Evolutionary conservation across 2,329 filamentous ascomycete species (phyloP).

Genomic region (Phyllosticta capitalensis): DNA sequence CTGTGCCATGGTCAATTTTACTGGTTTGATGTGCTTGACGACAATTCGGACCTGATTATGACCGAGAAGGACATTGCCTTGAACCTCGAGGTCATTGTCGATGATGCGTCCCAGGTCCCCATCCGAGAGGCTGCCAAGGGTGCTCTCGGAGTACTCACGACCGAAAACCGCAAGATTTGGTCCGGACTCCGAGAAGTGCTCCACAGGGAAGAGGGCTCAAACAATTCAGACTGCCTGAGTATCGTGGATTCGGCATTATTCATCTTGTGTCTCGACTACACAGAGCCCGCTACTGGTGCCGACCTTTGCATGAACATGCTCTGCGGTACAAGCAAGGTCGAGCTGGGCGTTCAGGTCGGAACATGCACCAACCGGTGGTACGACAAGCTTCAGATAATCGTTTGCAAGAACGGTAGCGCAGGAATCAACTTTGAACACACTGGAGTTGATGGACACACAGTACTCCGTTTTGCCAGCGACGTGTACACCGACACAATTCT

Average conservation of each 20-base stretch:
- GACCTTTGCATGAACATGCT: conserved; percentile 98
- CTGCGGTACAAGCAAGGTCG: conserved; percentile 84
- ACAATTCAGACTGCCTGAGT: conserved; percentile 91
- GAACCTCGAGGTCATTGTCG: conserved; percentile 84
- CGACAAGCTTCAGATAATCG: conserved; percentile 97
- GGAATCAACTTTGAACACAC: conserved; percentile 99
- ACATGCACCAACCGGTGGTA: conserved; percentile 99
- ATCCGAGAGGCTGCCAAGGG: conserved; percentile 95
- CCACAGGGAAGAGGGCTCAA: conserved; percentile 75
- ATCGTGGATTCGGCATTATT: conserved; percentile 94
- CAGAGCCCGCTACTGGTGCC: conserved; percentile 69
- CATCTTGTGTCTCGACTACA: conserved; percentile 84
- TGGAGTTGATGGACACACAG: conserved; percentile 93
- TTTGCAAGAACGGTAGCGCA: conserved; percentile 96
- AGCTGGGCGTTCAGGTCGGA: conserved; percentile 88
- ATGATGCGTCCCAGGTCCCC: conserved; percentile 80
- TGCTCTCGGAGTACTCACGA: conserved; percentile 85
- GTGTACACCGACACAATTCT: conserved; percentile 97
- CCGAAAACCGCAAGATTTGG: conserved; percentile 95
- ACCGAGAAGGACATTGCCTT: conserved; percentile 85
- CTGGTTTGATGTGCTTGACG: conserved; percentile 96
- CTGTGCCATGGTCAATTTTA: conserved; percentile 95
- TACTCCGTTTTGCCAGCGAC: conserved; percentile 90
- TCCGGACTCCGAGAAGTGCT: conserved; percentile 82
- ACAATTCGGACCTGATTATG: conserved; percentile 94